Conservation (phyloP, 345 rosid species). For the Eucalyptus regnans region DNA sequence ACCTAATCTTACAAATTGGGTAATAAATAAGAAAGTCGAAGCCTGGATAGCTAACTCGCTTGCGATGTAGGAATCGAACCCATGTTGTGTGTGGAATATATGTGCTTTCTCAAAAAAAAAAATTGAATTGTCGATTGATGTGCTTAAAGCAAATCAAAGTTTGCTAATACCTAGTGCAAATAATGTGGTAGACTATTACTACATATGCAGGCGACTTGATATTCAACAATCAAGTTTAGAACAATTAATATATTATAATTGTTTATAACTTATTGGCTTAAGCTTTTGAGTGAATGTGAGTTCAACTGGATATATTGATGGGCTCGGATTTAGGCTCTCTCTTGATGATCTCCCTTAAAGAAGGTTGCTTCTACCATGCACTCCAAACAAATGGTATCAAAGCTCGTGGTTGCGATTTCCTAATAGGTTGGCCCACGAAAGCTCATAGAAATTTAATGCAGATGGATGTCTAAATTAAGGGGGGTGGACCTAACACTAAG, state of each 20-base stretch:
- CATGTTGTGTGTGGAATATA: not conserved
- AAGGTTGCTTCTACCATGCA: too few species aligned
- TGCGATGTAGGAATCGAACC: not conserved
- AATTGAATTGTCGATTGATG: not conserved
- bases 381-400: too few species aligned
- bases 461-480: too few species aligned
- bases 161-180: not conserved
- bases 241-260: too few species aligned
- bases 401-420: too few species aligned
- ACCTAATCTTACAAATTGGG: too few species aligned
- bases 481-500: too few species aligned
- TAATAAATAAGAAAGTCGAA: not conserved
- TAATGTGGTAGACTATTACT: not conserved
- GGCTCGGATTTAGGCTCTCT: accelerated
- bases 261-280: accelerated
- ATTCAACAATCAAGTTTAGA: accelerated
- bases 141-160: not conserved
- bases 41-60: not conserved
- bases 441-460: too few species aligned
- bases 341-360: accelerated
- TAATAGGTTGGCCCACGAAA: accelerated
- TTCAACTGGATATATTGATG: accelerated
- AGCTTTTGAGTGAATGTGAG: accelerated
- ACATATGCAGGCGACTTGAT: not conserved
- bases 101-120: not conserved